These are phyloP conservation scores for Eryngium alpinum DNA, from an alignment of 140 eudicot species.

Conservation along the genomic window DNA sequence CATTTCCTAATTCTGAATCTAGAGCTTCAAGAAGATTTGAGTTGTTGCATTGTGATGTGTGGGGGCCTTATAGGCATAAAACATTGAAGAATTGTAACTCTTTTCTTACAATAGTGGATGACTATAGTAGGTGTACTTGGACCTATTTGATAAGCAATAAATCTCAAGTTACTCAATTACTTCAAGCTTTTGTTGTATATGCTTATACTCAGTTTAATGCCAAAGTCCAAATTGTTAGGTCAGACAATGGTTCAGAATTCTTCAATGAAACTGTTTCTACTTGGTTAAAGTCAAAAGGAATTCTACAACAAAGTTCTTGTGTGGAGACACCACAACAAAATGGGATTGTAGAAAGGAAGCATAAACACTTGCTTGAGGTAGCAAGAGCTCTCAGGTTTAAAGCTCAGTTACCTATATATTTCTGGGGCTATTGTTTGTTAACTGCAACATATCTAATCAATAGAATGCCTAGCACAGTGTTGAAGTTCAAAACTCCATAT, in stretches of 20 bases:
- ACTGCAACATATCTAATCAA: slow-evolving; percentile 3
- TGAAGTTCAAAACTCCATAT: not conserved
- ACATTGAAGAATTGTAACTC: not conserved
- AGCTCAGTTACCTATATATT: not conserved
- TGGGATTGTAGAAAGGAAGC: slow-evolving; percentile 4
- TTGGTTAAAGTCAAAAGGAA: not conserved
- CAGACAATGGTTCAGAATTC: not conserved
- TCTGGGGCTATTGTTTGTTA: not conserved
- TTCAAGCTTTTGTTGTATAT: not conserved
- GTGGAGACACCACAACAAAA: slow-evolving; percentile 9
- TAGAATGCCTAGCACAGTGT: not conserved
- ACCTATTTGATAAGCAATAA: not conserved
- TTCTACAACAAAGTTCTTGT: slow-evolving; percentile 5
- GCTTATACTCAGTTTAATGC: not conserved
- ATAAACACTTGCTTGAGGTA: slow-evolving; percentile 4
- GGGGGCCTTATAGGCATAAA: not conserved
- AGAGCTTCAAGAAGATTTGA: not conserved
- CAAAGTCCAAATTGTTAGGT: not conserved
- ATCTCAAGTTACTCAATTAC: not conserved
- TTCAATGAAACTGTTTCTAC: not conserved
- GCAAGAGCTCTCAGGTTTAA: not conserved
- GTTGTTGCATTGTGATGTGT: not conserved
- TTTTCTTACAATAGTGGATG: not conserved
- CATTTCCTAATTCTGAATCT: not conserved
- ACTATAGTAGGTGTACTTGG: not conserved